These are phyloP conservation scores for Scutellaria baicalensis DNA, from an alignment of 257 asterid species.

Conservation along the genomic window DNA sequence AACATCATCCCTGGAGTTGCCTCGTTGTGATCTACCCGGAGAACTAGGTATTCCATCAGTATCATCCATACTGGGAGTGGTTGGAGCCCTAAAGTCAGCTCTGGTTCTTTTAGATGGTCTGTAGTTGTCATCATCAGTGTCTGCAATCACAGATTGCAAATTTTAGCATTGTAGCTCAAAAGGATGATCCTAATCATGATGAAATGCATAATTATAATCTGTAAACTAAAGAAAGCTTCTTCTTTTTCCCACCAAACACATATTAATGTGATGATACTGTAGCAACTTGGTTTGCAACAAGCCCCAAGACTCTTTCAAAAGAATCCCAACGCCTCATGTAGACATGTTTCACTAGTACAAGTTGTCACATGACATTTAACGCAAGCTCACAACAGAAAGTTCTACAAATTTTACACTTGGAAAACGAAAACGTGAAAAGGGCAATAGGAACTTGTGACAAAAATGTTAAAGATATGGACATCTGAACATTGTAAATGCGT, in stretches of 20 bases:
- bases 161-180: background rate
- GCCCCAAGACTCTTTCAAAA: background rate
- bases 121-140: conserved; percentile 77
- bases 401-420: background rate
- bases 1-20: conserved; percentile 62
- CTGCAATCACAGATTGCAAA: conserved; percentile 32
- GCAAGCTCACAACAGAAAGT: background rate
- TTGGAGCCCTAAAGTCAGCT: conserved; percentile 61
- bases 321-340: background rate
- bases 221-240: background rate
- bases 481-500: background rate
- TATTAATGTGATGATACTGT: background rate
- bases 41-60: conserved; percentile 80
- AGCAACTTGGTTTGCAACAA: background rate
- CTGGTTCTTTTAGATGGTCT: conserved; percentile 84
- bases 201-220: background rate
- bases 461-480: background rate
- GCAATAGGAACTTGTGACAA: too few species aligned
- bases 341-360: background rate
- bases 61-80: conserved; percentile 50
- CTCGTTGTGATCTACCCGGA: conserved; percentile 66
- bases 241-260: background rate
- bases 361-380: background rate
- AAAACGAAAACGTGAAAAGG: background rate
- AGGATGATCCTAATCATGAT: background rate